These are phyloP conservation scores for Nannizziopsis barbatae DNA, from an alignment of 2,329 filamentous ascomycete species.

Conservation along the genomic window DNA sequence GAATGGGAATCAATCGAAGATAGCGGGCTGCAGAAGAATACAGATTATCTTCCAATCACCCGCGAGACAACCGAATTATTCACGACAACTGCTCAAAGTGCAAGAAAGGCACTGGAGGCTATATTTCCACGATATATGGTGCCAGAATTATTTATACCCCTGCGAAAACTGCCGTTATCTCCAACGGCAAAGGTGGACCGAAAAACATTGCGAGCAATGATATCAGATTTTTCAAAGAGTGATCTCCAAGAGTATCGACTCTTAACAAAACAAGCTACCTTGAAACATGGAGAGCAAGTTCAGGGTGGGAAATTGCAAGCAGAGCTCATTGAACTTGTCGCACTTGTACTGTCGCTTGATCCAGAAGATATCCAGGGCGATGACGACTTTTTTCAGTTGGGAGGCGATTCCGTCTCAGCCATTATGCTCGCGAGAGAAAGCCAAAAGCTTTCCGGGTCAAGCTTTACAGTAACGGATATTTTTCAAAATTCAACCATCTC, in stretches of 20 bases:
- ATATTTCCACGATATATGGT: constrained; percentile 11
- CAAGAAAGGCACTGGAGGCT: background rate
- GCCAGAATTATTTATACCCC: constrained; percentile 26
- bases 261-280: background rate
- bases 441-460: constrained; percentile 1
- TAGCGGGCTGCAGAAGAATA: background rate
- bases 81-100: background rate
- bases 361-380: background rate
- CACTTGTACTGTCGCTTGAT: constrained; percentile 26
- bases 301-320: background rate
- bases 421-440: constrained; percentile 7
- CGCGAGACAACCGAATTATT: constrained; percentile 2
- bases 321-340: constrained; percentile 25
- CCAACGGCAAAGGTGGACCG: constrained; percentile 13
- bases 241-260: constrained; percentile 1
- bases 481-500: constrained; percentile 20
- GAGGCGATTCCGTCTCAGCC: constrained; percentile 11
- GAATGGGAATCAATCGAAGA: constrained; percentile 6
- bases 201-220: constrained; percentile 21
- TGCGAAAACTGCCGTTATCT: constrained; percentile 9
- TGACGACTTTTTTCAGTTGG: constrained; percentile 10
- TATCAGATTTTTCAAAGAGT: constrained; percentile 12
- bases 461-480: constrained; percentile 9
- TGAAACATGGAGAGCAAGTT: background rate
- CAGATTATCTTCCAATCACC: background rate